Evolutionary conservation across 495 filamentous ascomycete species (phyloP).

Genomic region (Penicillium manginii): DNA sequence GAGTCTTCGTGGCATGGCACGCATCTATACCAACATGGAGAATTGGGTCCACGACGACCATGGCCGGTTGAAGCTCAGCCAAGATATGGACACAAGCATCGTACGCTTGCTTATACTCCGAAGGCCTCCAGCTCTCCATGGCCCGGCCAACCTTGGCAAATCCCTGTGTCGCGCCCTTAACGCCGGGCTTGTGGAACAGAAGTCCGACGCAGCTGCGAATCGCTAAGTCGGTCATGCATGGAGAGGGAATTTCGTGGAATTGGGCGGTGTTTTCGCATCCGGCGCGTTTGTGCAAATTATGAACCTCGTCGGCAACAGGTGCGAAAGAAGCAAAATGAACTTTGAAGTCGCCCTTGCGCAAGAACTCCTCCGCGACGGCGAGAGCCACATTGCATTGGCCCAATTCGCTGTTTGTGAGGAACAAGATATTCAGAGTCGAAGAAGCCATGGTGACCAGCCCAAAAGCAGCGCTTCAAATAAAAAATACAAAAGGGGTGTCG

Average conservation of each 20-base stretch:
- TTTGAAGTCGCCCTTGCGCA: constrained; percentile 45
- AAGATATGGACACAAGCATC: constrained; percentile 49
- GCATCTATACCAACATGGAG: constrained; percentile 56
- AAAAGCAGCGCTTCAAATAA: not conserved
- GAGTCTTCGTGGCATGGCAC: constrained; percentile 34
- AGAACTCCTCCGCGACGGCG: constrained; percentile 54
- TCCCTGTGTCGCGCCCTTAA: constrained; percentile 38
- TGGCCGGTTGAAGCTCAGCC: constrained; percentile 37
- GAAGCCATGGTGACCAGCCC: constrained; percentile 6
- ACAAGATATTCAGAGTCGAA: constrained; percentile 37
- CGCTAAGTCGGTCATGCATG: constrained; percentile 46
- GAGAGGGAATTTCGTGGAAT: constrained; percentile 50
- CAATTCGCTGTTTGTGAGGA: constrained; percentile 59
- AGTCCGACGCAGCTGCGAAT: constrained; percentile 37
- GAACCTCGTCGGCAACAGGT: constrained; percentile 33
- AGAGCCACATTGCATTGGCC: constrained; percentile 61
- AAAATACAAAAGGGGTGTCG: not conserved
- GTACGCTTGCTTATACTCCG: constrained; percentile 54
- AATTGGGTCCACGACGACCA: constrained; percentile 54
- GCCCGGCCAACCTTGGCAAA: constrained; percentile 41
- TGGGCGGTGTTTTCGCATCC: constrained; percentile 18
- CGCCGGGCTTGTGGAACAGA: constrained; percentile 41
- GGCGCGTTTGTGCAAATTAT: constrained; percentile 35
- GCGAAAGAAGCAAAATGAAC: constrained; percentile 59
- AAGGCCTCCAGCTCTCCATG: constrained; percentile 48